phyloP scores from a whole-genome alignment of 2,329 filamentous ascomycete species.

The Blastomyces emzantsi region DNA sequence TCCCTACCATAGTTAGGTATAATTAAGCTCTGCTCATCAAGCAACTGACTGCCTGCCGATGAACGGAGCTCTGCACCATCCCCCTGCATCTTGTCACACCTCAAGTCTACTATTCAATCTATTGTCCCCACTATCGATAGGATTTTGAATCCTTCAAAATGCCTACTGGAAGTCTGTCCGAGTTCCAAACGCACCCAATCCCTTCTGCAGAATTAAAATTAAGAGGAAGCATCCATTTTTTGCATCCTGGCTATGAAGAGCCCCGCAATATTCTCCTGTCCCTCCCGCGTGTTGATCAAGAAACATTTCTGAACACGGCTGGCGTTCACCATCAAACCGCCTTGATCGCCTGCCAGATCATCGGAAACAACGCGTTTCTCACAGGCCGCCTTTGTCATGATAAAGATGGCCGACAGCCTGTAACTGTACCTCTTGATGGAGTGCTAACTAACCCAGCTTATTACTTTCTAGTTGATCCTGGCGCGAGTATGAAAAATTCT shows the following conservation, averaged over 20 bases:
- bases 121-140: neutral
- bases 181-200: neutral
- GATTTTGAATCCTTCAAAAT: neutral
- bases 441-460: neutral
- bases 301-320: neutral
- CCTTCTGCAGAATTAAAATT: neutral
- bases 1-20: no score
- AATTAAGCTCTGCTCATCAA: no score
- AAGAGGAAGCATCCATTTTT: neutral
- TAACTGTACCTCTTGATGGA: neutral
- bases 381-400: neutral
- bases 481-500: neutral
- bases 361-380: neutral
- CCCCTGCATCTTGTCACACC: no score
- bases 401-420: neutral
- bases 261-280: neutral
- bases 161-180: neutral
- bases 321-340: conserved; percentile 4
- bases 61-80: no score
- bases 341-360: conserved; percentile 4
- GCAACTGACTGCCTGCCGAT: no score
- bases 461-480: conserved; percentile 1
- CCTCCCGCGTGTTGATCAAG: neutral
- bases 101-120: neutral
- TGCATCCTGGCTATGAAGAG: neutral